Conservation (phyloP, 352 stramenopile genomes). For the Aphanomyces cochlioides region DNA sequence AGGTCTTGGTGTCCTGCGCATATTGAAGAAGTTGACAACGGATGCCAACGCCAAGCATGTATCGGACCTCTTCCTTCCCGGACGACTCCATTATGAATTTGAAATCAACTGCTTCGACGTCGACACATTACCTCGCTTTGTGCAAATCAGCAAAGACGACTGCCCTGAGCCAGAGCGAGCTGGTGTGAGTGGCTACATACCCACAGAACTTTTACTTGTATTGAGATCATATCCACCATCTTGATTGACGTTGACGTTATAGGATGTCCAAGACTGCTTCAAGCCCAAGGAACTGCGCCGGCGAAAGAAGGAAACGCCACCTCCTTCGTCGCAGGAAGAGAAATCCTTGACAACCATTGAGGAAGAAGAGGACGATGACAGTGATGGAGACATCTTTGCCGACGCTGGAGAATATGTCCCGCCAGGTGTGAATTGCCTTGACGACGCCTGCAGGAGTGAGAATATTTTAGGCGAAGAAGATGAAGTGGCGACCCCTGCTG, state of each 20-base stretch:
- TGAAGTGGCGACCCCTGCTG: constrained; percentile 29
- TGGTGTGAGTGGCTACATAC: constrained; percentile 50
- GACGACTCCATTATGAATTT: constrained; percentile 75
- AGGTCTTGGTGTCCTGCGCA: not conserved
- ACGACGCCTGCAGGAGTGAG: not conserved
- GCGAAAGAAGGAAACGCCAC: not conserved
- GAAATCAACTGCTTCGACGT: constrained; percentile 41
- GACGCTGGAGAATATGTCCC: constrained; percentile 69
- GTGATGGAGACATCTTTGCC: constrained; percentile 73
- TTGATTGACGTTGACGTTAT: constrained; percentile 29
- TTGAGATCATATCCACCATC: no score
- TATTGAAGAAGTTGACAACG: not conserved
- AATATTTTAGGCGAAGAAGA: not conserved
- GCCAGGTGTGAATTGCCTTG: constrained; percentile 37
- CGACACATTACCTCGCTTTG: constrained; percentile 53
- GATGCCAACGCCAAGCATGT: not conserved
- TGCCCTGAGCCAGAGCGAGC: constrained; percentile 51
- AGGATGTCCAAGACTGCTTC: constrained; percentile 38
- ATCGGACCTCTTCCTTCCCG: constrained; percentile 69
- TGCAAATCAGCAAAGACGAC: constrained; percentile 73
- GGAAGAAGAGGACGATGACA: constrained; percentile 36
- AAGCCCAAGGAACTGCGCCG: constrained; percentile 22
- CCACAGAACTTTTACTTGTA: constrained; percentile 35
- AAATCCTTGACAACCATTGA: not conserved
- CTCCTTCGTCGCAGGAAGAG: not conserved